Conservation (phyloP, 129 eudicot species). For the Flaveria linearis region DNA sequence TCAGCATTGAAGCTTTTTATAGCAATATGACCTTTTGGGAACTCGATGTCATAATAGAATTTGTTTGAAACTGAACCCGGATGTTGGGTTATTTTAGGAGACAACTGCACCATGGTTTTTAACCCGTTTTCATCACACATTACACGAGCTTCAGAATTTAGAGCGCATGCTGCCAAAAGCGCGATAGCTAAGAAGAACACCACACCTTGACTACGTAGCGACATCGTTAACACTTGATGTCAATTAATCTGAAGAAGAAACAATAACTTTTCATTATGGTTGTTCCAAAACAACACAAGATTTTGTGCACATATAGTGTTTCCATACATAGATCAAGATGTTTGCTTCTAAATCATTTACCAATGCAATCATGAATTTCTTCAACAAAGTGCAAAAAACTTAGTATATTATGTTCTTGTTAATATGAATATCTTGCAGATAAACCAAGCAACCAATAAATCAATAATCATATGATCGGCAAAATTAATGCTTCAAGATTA, state of each 20-base stretch:
- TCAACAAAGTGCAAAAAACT: neutral
- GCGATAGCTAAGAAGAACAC: conserved; percentile 16
- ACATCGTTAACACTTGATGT: conserved; percentile 32
- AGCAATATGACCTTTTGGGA: conserved; percentile 62
- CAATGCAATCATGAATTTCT: neutral
- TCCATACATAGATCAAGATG: neutral
- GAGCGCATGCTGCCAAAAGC: conserved; percentile 25
- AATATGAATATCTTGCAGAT: neutral
- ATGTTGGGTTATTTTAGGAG: conserved; percentile 45
- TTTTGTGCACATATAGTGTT: neutral
- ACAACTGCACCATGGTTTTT: conserved; percentile 48
- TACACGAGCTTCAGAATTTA: conserved; percentile 31
- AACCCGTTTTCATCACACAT: conserved; percentile 33
- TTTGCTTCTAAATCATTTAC: neutral
- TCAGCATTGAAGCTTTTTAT: conserved; percentile 62
- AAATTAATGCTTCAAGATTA: conserved; percentile 7
- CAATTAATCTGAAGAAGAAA: conserved; percentile 21
- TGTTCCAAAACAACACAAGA: neutral
- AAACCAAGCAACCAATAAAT: too few relatives aligned
- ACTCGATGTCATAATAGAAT: conserved; percentile 42
- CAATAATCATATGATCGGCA: neutral
- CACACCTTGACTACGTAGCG: conserved; percentile 15
- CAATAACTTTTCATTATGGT: neutral
- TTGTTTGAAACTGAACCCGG: conserved; percentile 57
- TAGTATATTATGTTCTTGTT: neutral